Evolutionary conservation across 2,329 filamentous ascomycete species (phyloP).

Genomic region (Arthroderma sp.): DNA sequence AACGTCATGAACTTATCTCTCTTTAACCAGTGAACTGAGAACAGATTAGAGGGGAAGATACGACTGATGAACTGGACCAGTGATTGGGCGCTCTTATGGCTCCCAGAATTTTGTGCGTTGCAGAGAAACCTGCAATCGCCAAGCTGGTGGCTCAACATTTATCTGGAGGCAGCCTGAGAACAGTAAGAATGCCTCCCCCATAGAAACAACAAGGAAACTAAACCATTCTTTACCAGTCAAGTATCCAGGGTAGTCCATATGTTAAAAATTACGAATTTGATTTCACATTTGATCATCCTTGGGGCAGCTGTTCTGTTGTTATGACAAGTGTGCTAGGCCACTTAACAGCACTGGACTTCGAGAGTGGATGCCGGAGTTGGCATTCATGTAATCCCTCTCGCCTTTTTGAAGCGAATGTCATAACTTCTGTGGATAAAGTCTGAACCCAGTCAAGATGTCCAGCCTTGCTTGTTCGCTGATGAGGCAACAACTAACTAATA

Average conservation of each 20-base stretch:
- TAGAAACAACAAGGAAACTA: neutral
- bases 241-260: conserved; percentile 53
- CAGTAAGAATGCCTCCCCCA: conserved; percentile 42
- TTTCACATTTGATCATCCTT: conserved; percentile 70
- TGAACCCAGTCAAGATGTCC: neutral
- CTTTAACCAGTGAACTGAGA: too few relatives aligned
- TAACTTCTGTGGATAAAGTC: conserved; percentile 42
- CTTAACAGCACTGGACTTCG: conserved; percentile 69
- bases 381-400: conserved; percentile 61
- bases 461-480: neutral
- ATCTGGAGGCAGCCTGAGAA: conserved; percentile 59
- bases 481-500: neutral
- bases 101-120: conserved; percentile 58
- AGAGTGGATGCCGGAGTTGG: conserved; percentile 64
- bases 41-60: too few relatives aligned
- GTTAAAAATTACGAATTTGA: conserved; percentile 92
- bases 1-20: neutral
- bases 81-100: conserved; percentile 22
- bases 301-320: conserved; percentile 71
- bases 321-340: conserved; percentile 94
- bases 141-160: conserved; percentile 88
- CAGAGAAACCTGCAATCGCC: conserved; percentile 86
- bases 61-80: neutral
- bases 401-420: conserved; percentile 70
- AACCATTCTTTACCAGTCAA: neutral